Evolutionary conservation across 2,329 filamentous ascomycete species (phyloP), one percentile per base, ranked within the genome.

Genomic region (Pseudocercospora pini-densiflorae): DNA sequence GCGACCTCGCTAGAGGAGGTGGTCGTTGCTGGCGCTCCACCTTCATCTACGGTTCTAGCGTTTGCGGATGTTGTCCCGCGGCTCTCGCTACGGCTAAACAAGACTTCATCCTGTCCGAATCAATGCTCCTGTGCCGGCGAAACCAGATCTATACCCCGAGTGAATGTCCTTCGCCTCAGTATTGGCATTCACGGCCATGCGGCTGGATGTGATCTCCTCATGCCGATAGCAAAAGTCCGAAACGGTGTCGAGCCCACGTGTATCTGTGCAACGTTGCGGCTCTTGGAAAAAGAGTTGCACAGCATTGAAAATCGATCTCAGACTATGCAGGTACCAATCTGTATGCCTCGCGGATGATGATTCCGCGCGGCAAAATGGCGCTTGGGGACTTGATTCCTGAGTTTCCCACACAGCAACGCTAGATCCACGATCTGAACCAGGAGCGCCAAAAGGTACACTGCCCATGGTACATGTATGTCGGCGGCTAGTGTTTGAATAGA

Each of bases 261-360:
- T 43, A 23, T 45, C 40, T 47, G 47, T 61, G 19, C 31, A 19
- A 61, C 47, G 23, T 45, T 65, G 63, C 33, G 43, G 36, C 64
- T 54, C 57, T 64, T 54, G 23, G 8, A 1, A 40, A 55, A 27
- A 53, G 40, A 54, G 62, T 67, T 61, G 63, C 60, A 68, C 65
- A 63, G 59, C 67, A 61, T 63, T 45, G 57, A 31, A 10, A 63
- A 59, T 54, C 66, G 63, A 69, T 68, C 67, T 59, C 60, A 61
- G 40, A 51, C 62, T 66, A 55, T 71, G 70, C 70, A 71, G 70
- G 70, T 71, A 68, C 69, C 58, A 33, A 68, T 65, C 59, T 45
- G 43, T 65, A 63, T 62, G 55, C 61, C 68, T 63, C 54, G 59
- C 70, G 70, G 68, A 66, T 64, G 64, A 58, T 59, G 45, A 65